Evolutionary conservation across 768 basidiomycete genomes (phyloP), one percentile per base, ranked within the genome.

Genomic region (Inosperma sp.): DNA sequence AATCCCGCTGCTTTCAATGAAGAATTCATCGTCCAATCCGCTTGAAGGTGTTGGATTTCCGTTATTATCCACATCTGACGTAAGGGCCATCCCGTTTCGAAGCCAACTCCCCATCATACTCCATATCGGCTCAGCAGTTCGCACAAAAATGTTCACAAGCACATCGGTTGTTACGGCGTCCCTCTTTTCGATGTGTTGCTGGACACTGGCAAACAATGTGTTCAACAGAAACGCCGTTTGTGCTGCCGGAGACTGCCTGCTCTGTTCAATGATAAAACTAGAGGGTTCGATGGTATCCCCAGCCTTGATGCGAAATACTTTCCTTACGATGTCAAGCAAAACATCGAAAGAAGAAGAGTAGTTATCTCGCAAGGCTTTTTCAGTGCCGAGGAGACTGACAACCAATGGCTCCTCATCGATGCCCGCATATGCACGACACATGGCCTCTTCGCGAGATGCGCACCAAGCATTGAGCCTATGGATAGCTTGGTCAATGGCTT

Each of bases 11-110:
- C 79, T 78, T 59, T 86, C 84, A 39, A 93, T 80, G 65, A 92
- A 91, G 67, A 90, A 90, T 59, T 93, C 89, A 9, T 84, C 83
- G 16, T 84, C 82, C 1, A 84, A 69, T 35, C 71, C 72, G 42
- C 67, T 70, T 12, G 65, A 62, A 31, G 54, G 56, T 14, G 56
- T 59, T 25, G 42, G 17, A 40, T 52, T 59, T 17, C 60, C 62
- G 12, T 54, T 53, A 6, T 57, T 45, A 5, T 63, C 62, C 51
- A 68, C 49, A 37, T 70, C 65, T 51, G 72, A 56, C 7, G 71
- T 68, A 8, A 76, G 60, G 4, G 81, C 81, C 82, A 86, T 86
- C 1, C 89, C 89, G 56, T 84, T 75, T 40, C 72, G 75, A 46
- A 92, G 65, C 90, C 89, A 93, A 49, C 71, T 70, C 22, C 80